phyloP scores from a whole-genome alignment of 495 filamentous ascomycete genomes.

The Hypoxylon lenormandii region DNA sequence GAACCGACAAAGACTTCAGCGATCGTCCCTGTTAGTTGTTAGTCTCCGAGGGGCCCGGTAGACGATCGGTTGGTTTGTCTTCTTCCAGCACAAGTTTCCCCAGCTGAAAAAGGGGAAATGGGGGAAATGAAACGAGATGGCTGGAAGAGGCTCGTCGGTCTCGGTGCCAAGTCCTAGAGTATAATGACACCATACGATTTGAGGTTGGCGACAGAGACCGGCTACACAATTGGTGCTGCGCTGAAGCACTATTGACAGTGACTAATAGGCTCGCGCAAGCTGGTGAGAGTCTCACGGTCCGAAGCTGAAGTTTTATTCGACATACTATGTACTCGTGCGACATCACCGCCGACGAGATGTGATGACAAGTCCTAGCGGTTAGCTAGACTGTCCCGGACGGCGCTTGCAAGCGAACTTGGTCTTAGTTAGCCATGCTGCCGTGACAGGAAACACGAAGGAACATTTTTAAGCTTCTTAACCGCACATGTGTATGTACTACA shows the following conservation, averaged over 20 bases:
- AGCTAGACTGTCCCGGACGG: conserved; percentile 1
- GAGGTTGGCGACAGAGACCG: conserved; percentile 42
- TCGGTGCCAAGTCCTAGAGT: conserved; percentile 33
- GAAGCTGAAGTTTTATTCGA: conserved; percentile 10
- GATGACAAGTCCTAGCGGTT: conserved; percentile 25
- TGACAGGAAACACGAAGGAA: conserved; percentile 36
- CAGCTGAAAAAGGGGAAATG: conserved; percentile 40
- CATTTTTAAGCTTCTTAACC: conserved; percentile 37
- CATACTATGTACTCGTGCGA: conserved; percentile 12
- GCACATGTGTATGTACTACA: conserved; percentile 8
- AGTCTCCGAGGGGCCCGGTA: conserved; percentile 19
- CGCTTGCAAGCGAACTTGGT: conserved; percentile 15
- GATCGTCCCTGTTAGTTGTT: conserved; percentile 13
- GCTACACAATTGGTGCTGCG: conserved; percentile 28
- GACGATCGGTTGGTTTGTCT: neutral
- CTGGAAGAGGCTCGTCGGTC: conserved; percentile 19
- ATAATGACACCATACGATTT: conserved; percentile 45
- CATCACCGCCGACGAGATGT: neutral
- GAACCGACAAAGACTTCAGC: conserved; percentile 30
- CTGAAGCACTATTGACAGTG: conserved; percentile 36
- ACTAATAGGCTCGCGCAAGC: conserved; percentile 11
- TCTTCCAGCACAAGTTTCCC: conserved; percentile 9
- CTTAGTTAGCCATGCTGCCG: conserved; percentile 31
- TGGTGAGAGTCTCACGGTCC: neutral
- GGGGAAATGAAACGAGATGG: conserved; percentile 33